Conservation (phyloP, 2,329 filamentous ascomycete species). For the Alternaria longipes region DNA sequence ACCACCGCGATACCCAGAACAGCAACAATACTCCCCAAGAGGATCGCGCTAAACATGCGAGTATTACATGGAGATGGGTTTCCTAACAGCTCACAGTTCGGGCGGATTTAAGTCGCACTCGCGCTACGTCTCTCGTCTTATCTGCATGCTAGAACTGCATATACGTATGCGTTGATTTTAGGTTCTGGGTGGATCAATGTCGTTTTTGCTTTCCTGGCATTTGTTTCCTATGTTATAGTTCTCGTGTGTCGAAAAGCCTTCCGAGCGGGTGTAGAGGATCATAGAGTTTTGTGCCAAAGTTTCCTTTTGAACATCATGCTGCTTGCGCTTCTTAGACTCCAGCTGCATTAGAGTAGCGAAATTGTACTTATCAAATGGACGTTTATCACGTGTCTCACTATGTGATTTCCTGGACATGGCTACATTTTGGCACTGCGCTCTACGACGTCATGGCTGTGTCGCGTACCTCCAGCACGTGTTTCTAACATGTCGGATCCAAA, state of each 20-base stretch:
- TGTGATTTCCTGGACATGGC: background rate
- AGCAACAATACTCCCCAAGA: background rate
- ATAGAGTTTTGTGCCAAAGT: background rate
- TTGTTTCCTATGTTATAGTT: background rate
- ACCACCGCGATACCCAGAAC: background rate
- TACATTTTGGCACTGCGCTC: background rate
- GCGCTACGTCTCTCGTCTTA: background rate
- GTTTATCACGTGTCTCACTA: background rate
- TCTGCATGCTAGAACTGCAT: background rate
- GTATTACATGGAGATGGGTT: background rate
- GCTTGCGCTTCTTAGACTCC: background rate
- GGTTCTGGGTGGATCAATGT: background rate
- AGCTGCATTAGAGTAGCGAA: background rate
- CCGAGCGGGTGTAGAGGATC: background rate
- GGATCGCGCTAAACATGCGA: background rate
- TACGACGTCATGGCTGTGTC: background rate
- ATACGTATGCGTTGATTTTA: background rate
- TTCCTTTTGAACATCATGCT: background rate
- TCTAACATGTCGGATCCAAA: background rate
- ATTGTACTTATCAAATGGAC: background rate
- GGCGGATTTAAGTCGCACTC: background rate
- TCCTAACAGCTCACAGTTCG: background rate
- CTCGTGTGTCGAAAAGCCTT: background rate
- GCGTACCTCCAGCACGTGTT: background rate
- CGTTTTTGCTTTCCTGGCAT: background rate